Evolutionary conservation across 1,284 basidiomycete species (phyloP).

Genomic region (Baeospora myosura): DNA sequence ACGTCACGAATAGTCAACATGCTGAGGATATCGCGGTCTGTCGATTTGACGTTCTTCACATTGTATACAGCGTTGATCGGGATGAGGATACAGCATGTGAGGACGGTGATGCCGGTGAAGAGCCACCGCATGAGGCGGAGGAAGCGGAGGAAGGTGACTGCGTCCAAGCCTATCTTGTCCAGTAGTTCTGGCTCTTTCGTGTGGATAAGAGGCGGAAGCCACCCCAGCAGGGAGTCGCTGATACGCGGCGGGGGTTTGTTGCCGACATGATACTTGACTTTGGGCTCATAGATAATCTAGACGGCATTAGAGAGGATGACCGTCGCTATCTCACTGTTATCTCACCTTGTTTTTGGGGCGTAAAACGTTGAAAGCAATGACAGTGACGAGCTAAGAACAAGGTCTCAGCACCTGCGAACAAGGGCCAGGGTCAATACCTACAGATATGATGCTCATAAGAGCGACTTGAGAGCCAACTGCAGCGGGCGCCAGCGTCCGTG

Average conservation of each 20-base stretch:
- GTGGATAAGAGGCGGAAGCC: slow-evolving; percentile 82
- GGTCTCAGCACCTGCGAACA: background rate
- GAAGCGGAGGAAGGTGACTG: slow-evolving; percentile 89
- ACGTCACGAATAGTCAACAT: slow-evolving; percentile 79
- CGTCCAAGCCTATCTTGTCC: slow-evolving; percentile 89
- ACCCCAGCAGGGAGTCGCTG: slow-evolving; percentile 76
- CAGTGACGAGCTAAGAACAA: slow-evolving; percentile 42
- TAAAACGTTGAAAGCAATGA: slow-evolving; percentile 70
- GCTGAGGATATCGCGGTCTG: slow-evolving; percentile 55
- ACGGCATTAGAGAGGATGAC: slow-evolving; percentile 3
- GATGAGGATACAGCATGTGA: slow-evolving; percentile 72
- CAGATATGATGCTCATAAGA: slow-evolving; percentile 64
- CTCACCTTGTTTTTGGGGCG: slow-evolving; percentile 72
- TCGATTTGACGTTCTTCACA: slow-evolving; percentile 44
- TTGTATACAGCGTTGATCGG: slow-evolving; percentile 73
- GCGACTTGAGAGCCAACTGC: slow-evolving; percentile 80
- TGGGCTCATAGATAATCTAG: slow-evolving; percentile 70
- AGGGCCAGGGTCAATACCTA: slow-evolving; percentile 27
- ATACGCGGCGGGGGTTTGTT: slow-evolving; percentile 76
- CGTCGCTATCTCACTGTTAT: background rate
- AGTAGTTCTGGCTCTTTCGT: slow-evolving; percentile 85
- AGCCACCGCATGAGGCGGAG: slow-evolving; percentile 79
- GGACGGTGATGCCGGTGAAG: slow-evolving; percentile 60
- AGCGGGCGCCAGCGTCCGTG: slow-evolving; percentile 64
- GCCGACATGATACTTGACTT: slow-evolving; percentile 82